Conservation (phyloP, 169 alveolate genomes). For the Plasmodium relictum region DNA sequence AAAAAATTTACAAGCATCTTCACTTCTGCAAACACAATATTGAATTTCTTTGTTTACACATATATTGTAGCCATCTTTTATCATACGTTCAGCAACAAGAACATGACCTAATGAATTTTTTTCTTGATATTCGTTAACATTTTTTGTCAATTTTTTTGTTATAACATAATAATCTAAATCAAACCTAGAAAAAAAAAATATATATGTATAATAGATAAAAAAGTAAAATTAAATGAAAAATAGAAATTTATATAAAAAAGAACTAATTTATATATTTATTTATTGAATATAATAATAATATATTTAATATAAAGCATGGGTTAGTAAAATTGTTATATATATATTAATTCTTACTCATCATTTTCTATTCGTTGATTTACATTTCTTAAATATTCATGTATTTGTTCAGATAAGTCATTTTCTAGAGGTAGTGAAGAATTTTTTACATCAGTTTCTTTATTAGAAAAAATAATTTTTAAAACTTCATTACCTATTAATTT, state of each 20-base stretch:
- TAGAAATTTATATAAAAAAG: not conserved
- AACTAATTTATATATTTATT: not conserved
- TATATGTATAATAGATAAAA: not conserved
- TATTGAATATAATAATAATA: not conserved
- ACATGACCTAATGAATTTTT: slow-evolving; percentile 95
- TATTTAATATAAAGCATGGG: too few species aligned
- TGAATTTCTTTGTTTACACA: slow-evolving; percentile 93
- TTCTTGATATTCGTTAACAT: slow-evolving; percentile 90
- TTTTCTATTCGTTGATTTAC: slow-evolving; percentile 87
- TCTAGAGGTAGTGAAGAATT: slow-evolving; percentile 36
- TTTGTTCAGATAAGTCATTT: slow-evolving; percentile 86
- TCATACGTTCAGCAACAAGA: slow-evolving; percentile 93
- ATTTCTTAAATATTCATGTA: slow-evolving; percentile 90
- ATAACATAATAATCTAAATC: slow-evolving; percentile 60
- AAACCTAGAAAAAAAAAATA: slow-evolving; percentile 14
- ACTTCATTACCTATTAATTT: slow-evolving; percentile 89
- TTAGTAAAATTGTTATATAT: not conserved
- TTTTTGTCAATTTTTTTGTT: slow-evolving; percentile 60
- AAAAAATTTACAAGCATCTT: slow-evolving; percentile 36
- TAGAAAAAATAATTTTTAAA: slow-evolving; percentile 35
- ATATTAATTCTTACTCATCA: slow-evolving; percentile 76
- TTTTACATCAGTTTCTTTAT: slow-evolving; percentile 70
- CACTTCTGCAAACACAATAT: slow-evolving; percentile 92
- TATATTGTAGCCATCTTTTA: slow-evolving; percentile 88
- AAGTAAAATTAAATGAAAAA: not conserved